Evolutionary conservation across 2,329 filamentous ascomycete genomes (phyloP).

Genomic region (Magnaporthales sp.): DNA sequence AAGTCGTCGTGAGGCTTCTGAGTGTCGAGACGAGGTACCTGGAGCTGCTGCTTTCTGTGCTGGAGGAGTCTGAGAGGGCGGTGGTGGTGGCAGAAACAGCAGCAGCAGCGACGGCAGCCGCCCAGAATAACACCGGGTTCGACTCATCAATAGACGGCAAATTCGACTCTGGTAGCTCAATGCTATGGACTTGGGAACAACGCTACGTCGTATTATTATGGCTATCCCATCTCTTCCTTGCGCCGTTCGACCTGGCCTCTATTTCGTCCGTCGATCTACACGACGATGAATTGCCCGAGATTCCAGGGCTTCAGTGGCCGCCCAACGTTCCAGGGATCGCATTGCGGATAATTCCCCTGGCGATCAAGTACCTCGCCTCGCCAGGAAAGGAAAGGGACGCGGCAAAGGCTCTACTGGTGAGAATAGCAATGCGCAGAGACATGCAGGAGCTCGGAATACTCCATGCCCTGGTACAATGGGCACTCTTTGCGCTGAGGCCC

Average conservation of each 20-base stretch:
- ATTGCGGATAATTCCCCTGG: constrained; percentile 60
- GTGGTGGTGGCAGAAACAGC: constrained; percentile 5
- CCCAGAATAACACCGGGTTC: not conserved
- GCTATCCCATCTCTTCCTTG: constrained; percentile 73
- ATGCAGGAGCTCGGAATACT: constrained; percentile 75
- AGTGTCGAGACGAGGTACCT: constrained; percentile 84
- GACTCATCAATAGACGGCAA: not conserved
- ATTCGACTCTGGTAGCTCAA: constrained; percentile 6
- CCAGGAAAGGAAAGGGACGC: constrained; percentile 85
- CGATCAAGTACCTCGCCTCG: constrained; percentile 60
- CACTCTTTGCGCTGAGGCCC: constrained; percentile 50
- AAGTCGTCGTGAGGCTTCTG: constrained; percentile 83
- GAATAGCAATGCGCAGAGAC: constrained; percentile 74
- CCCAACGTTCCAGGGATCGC: constrained; percentile 59
- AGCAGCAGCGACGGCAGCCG: not conserved
- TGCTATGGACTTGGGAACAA: constrained; percentile 69
- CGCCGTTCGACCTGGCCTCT: constrained; percentile 82
- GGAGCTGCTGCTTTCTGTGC: constrained; percentile 66
- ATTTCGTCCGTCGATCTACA: constrained; percentile 57
- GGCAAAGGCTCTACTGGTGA: constrained; percentile 73
- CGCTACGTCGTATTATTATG: constrained; percentile 81
- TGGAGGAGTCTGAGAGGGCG: constrained; percentile 49
- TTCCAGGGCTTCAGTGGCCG: constrained; percentile 44
- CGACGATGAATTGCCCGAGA: constrained; percentile 30
- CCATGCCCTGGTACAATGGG: constrained; percentile 60